Evolutionary conservation across 768 basidiomycete species (phyloP), one percentile per base, ranked within the genome.

Genomic region (Cystofilobasidium capitatum): DNA sequence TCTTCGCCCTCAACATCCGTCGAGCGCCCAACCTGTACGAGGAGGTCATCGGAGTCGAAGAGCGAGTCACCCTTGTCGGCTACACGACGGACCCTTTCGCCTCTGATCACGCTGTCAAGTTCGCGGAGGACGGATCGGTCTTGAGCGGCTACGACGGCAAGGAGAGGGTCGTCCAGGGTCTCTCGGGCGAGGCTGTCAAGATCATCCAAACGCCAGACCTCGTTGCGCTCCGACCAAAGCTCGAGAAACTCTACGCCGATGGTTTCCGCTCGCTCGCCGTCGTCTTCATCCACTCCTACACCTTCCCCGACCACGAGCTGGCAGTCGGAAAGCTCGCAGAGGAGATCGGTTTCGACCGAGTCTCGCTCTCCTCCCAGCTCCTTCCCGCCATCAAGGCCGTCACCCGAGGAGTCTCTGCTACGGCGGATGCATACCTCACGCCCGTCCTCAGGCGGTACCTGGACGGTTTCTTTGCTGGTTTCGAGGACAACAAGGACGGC

Each of bases 351-450:
- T 74, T 72, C 36, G 36, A 29, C 22, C 65, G 60, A 24, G 35
- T 66, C 47, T 66, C 65, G 20, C 40, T 59, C 26, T 66, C 65
- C 17, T 66, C 65, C 22, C 65, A 60, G 35, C 35, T 65, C 22
- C 64, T 58, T 20, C 57, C 64, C 33, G 45, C 47, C 13, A 64
- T 64, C 63, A 64, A 64, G 51, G 63, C 63, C 37, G 63, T 64
- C 17, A 36, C 63, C n/a, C 63, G 63, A 29, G 63, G 63, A 13
- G 37, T 55, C 1, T 40, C 36, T 10, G 37, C 63, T 2, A 55
- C 54, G 7, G 73, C 71, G 40, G 75, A 76, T 51, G 72, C 75
- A 4, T 76, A 76, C 47, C 71, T 76, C 36, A 74, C 73, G 17
- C 75, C 75, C 1, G 58, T 65, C 0, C 47, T 66, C 5, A 31